Percentiles rank a stretch among this genome's conserved stretches.
Conservation (phyloP, 352 stramenopile genomes). For the Pythium vanterpoolii region DNA sequence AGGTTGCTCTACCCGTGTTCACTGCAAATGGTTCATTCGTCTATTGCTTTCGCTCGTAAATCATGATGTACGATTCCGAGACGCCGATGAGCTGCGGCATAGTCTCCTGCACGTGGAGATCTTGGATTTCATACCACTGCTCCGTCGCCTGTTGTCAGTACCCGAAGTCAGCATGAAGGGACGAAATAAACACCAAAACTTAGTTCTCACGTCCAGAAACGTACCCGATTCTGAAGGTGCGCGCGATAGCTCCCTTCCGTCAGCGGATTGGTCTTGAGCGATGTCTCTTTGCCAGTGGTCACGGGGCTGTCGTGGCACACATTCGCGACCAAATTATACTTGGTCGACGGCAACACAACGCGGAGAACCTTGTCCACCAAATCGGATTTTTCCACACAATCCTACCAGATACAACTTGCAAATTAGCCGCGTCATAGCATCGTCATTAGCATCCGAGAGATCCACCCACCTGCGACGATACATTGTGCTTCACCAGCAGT, state of each 20-base stretch:
- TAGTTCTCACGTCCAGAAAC: not conserved
- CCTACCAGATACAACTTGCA: constrained; percentile 25
- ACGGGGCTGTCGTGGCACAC: constrained; percentile 96
- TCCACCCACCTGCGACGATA: constrained; percentile 8
- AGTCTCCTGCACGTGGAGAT: constrained; percentile 96
- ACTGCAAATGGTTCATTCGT: constrained; percentile 12
- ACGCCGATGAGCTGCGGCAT: constrained; percentile 98
- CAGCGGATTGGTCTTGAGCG: constrained; percentile 88
- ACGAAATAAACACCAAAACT: not conserved
- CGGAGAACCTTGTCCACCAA: constrained; percentile 64
- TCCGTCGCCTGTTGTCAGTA: constrained; percentile 66
- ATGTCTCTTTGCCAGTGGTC: constrained; percentile 89
- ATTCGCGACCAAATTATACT: constrained; percentile 98
- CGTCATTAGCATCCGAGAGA: not conserved
- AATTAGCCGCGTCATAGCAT: not conserved
- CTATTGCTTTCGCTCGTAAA: constrained; percentile 84
- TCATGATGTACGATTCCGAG: constrained; percentile 92
- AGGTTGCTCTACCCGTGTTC: too few relatives aligned
- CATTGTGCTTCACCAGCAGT: constrained; percentile 12
- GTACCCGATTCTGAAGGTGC: constrained; percentile 93
- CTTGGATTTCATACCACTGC: constrained; percentile 99
- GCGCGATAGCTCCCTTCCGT: constrained; percentile 96
- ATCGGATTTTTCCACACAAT: constrained; percentile 79
- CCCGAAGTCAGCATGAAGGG: not conserved
- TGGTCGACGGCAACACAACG: constrained; percentile 56